phyloP scores from a whole-genome alignment of 2,329 filamentous ascomycete species.

The Aspergillus terreus region DNA sequence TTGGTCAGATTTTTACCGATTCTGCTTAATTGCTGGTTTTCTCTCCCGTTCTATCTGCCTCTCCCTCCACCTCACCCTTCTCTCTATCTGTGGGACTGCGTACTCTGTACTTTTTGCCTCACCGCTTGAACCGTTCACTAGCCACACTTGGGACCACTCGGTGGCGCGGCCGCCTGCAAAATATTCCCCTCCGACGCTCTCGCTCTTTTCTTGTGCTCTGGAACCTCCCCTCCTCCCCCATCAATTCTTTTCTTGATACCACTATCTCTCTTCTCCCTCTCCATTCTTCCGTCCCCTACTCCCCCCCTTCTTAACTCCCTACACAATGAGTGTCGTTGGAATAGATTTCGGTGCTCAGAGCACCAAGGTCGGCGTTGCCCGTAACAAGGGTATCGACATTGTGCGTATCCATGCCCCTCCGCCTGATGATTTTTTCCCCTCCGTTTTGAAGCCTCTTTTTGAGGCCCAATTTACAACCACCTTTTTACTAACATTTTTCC shows the following conservation, averaged over 20 bases:
- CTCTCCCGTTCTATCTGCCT: too few relatives aligned
- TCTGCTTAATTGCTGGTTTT: too few relatives aligned
- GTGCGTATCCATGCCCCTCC: constrained; percentile 58
- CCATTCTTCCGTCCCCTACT: constrained; percentile 17
- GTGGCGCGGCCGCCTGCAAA: constrained; percentile 38
- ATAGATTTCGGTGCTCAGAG: constrained; percentile 95
- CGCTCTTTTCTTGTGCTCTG: constrained; percentile 12
- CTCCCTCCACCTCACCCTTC: too few relatives aligned
- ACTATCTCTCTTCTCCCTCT: constrained; percentile 13
- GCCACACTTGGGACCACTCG: not conserved
- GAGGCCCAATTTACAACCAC: not conserved
- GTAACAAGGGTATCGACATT: constrained; percentile 98
- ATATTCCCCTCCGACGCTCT: constrained; percentile 32
- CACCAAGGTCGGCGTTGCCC: constrained; percentile 94
- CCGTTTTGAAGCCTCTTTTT: not conserved
- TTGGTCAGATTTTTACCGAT: too few relatives aligned
- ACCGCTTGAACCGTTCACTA: not conserved
- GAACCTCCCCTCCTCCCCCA: constrained; percentile 8
- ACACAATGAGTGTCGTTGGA: constrained; percentile 64
- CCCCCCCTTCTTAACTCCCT: constrained; percentile 16
- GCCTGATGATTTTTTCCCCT: not conserved
- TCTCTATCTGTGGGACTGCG: not conserved
- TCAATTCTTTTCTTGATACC: constrained; percentile 8
- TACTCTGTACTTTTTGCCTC: not conserved
- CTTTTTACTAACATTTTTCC: constrained; percentile 14